Evolutionary conservation across 1,284 basidiomycete genomes (phyloP), one percentile per base, ranked within the genome.

Genomic region (Pascua sp.): DNA sequence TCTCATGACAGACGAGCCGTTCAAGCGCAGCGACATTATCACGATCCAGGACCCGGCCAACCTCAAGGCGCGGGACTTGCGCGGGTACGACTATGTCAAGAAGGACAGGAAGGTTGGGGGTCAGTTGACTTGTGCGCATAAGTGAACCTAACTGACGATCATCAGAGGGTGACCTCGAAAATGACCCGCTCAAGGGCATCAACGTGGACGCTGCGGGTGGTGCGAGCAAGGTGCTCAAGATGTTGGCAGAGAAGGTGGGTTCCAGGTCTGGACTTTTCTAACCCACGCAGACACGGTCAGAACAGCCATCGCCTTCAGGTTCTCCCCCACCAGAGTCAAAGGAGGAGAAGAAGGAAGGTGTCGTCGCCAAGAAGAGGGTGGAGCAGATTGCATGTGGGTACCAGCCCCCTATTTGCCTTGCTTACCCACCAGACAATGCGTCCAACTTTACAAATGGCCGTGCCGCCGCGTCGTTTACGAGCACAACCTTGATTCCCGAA

Each of bases 391-490:
- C 73, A n/a, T 73, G 73, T 75, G 48, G 65, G 70, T 63, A 13
- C 17, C 2, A 8, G n/a, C n/a, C n/a, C n/a, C n/a, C n/a, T n/a
- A n/a, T n/a, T n/a, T n/a, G n/a, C 7, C 2, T 12, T 11, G n/a
- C 49, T 65, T 32, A 56, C 43, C 10, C 24, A 32, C 37, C 39
- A 89, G 91, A 93, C 85, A 96, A 97, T 71, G 83, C 90, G 5
- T 91, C 91, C 4, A 90, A 91, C 7, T 92, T 90, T 71, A 92
- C 91, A 0, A 92, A 83, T 39, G 94, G 94, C n/a, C 81, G 88
- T 47, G 84, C 91, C 1, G 93, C 94, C 36, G 95, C 95, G 2
- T 91, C 91, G 2, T 79, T 98, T 49, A 99, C 96, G 0, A 93
- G 90, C 4, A 97, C 95, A 0, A 87, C 91, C 1, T 83, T 94